Base-by-base conservation (phyloP, 2,329 filamentous ascomycete genomes). In the Trichophyton rubrum region DNA sequence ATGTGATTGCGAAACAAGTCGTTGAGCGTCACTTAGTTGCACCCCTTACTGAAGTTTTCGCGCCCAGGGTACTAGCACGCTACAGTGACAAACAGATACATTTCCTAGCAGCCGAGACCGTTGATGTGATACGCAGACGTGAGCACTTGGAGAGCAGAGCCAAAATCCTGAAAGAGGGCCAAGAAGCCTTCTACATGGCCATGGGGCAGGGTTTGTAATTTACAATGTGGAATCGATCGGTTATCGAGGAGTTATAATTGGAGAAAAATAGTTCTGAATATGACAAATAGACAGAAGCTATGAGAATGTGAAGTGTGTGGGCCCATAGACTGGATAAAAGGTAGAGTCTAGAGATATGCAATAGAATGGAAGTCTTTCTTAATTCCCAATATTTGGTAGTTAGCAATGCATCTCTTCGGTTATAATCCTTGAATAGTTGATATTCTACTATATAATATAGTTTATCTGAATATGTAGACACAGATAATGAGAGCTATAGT, bases 21-120 rank as follows among this genome's bases (percentile, higher is more conserved):
- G 47, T 60, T 35, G 59, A 60, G 41, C 51, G 59, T 27, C 59
- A 58, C 45, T 40, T 60, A 20, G 59, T 60, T 58, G 53, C 55
- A 15, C 55, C 55, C 15, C 24, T 61, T 35, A 30, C 41, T 27
- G 55, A 58, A 11, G 43, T 58, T 22, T 61, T 61, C 22, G 56
- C 59, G 20, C 59, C 53, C 35, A 58, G 7, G 20, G 55, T 61
- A 8, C 40, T 53, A n/a, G 59, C 55, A 13, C 41, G 55, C 41
- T 61, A 58, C 43, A 58, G 55, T 1, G 59, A 61, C 55, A 61
- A 61, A 20, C 38, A 58, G 20, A 61, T 61, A 41, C 13, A 51
- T 3, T 47, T 58, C 30, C 59, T 60, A 22, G 59, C 59, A n/a
- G 58, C 59, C 9, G 59, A 61, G 40, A 38, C 55, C 13, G n/a